Evolutionary conservation across 2,329 filamentous ascomycete species (phyloP), one percentile per base, ranked within the genome.

Genomic region (Aspergillus brunneoviolaceus): DNA sequence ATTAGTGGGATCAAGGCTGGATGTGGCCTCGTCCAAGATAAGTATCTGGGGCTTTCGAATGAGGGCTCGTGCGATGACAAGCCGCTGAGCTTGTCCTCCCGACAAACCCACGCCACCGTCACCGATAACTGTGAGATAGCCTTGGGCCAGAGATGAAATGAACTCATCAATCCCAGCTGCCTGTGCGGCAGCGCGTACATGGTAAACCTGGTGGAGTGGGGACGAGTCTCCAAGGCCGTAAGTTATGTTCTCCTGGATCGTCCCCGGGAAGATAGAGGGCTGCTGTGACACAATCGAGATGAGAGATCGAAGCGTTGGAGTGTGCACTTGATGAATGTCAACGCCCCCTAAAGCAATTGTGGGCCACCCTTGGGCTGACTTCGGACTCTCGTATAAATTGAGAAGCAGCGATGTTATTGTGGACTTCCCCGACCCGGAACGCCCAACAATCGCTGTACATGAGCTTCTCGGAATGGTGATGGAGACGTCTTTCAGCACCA

Each of bases 371-470:
- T 54, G 29, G 29, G 52, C 54, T n/a, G 70, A 68, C 1, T 67
- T 56, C 3, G 69, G 67, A 2, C 74, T 65, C 56, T 80, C 74
- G 69, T 95, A 92, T 0, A 97, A 80, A 1, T 89, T 86, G 4
- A 96, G 77, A 0, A 98, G 80, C 0, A 98, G 78, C 0, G 89
- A 85, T 0, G 89, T 83, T 39, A 97, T 82, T 0, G 94, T 97
- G 14, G 89, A 93, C 77, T 99, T 98, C 1, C 95, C 94, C n/a
- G 89, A 91, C 0, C 95, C 94, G 0, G 92, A 96, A 0, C 85
- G 79, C 1, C 94, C 93, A 2, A 96, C 92, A 21, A 98, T 86
- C 2, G 91, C 92, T 0, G 88, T 88, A 65, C 86, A 90, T 4
- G 84, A 86, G 23, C 88, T 87, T 0, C 83, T 74, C 1, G 80